phyloP scores from a whole-genome alignment of 148 eudicot species.

The Rhododendron williamsianum region DNA sequence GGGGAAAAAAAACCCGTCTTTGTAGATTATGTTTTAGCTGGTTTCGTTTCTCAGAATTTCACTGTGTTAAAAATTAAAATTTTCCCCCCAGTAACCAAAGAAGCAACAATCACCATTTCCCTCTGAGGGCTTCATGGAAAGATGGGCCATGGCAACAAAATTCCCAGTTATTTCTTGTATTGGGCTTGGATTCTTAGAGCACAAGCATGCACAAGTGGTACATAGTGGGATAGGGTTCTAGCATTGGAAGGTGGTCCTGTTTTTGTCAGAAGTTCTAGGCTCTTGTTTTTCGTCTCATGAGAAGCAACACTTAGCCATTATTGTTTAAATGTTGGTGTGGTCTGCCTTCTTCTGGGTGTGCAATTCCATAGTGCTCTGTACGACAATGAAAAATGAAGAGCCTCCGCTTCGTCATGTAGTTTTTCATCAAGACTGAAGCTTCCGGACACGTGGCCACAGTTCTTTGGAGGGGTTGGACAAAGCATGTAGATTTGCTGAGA shows the following conservation, averaged over 20 bases:
- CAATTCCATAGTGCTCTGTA: not conserved
- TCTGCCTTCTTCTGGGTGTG: not conserved
- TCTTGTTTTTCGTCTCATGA: not conserved
- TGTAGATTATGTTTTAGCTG: not conserved
- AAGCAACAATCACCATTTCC: not conserved
- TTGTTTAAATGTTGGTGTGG: not conserved
- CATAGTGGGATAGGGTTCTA: not conserved
- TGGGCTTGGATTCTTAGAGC: not conserved
- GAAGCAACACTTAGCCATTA: not conserved
- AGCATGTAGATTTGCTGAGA: not conserved
- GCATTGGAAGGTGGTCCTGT: not conserved
- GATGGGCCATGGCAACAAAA: not conserved
- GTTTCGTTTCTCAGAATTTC: not conserved
- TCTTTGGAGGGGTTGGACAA: not conserved
- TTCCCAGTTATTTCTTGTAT: not conserved
- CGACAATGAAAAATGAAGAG: not conserved
- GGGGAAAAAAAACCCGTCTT: too few relatives aligned
- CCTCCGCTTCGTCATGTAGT: not conserved
- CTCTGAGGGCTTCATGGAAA: not conserved
- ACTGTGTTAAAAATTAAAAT: not conserved
- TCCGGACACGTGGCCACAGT: not conserved
- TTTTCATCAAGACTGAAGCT: not conserved
- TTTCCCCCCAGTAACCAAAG: not conserved
- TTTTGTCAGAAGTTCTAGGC: not conserved
- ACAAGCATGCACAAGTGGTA: not conserved